Evolutionary conservation across 768 basidiomycete species (phyloP), one percentile per base, ranked within the genome.

Genomic region (Pisolithus marmoratus): DNA sequence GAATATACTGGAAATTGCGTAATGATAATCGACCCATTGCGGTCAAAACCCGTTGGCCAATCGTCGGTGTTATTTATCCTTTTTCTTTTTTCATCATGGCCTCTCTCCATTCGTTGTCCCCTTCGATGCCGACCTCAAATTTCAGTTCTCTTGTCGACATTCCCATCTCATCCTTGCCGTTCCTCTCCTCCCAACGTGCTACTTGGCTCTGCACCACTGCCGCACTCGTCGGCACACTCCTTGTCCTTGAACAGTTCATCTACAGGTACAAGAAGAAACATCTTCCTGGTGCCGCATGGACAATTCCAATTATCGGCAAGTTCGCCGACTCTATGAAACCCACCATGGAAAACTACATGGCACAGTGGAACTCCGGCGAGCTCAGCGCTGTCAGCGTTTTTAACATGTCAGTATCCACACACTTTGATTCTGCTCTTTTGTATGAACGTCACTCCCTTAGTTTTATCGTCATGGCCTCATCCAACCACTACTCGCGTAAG

Each of bases 381-480:
- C 78, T 99, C 31, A 88, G 87, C 58, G 93, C 85, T 9, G 73
- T 95, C 52, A 94, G 90, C 65, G 96, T 99, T 4, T 99, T 99
- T 75, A 95, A 99, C 72, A 97, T 99, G 96, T 91, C 55, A 60
- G 86, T 71, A 31, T 17, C 34, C 38, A 14, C 40, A 27, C 24
- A n/a, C n/a, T n/a, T 47, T 9, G 22, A 20, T 8, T 5, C 14
- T 5, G 12, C 19, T 15, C n/a, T 36, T 20, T 17, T 14, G 42
- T 62, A 48, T 62, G 38, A 50, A 57, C 43, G 37, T 46, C 14
- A 20, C 22, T n/a, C 23, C 34, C n/a, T 31, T 64, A 99, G 96
- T 60, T 98, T 97, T 70, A 98, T 99, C 64, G 96, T 99, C 63
- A 94, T 98, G 83, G 93, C 94, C 22, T 90, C 95, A 8, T 85